Base-by-base conservation (phyloP, 257 asterid species). In the Solanum bukasovii region DNA sequence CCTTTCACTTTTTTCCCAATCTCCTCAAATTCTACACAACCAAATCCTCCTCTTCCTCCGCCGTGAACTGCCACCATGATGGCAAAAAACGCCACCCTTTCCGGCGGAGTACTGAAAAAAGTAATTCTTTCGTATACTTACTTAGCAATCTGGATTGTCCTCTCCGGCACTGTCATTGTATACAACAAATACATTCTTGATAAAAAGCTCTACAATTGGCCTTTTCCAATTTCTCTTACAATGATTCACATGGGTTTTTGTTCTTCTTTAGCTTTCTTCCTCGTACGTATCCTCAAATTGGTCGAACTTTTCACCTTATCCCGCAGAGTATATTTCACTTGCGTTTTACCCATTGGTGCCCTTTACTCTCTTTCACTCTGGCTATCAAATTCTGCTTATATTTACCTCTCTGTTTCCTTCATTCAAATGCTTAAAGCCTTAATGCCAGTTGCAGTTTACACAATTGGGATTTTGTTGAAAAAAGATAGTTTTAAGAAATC, bases 121-220 rank as follows among this genome's bases (percentile, higher is more conserved):
- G 91, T 95, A 87, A 27, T 94, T 85, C 91, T 95, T 42, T 94
- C 94, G 33, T 95, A 95, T 91, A 84, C 92, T 34, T 94, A 95
- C 87, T 96, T 94, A 6, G 92, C 93, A 82, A 77, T 94, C 20
- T 95, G 98, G 98, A 93, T 95, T 91, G 91, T 92, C 93, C 96
- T 95, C 61, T 95, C 98, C 84, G 93, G 93, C 90, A 90, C 96
- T 5, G 98, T 94, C 70, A 94, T 94, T 74, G 93, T 94, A 79
- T 94, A 94, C 94, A 94, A 94, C 95, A 94, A 94, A 25, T 94
- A 92, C 91, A 94, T 94, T 91, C 96, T 95, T 35, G 98, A 95
- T 89, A 87, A 87, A 9, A 92, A 94, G 89, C 94, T 93, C 91
- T 95, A 95, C 92, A 90, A 94, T 73, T 95, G 98, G 96, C 96